Base-by-base conservation (phyloP, 148 eudicot genomes). In the Beta vulgaris region DNA sequence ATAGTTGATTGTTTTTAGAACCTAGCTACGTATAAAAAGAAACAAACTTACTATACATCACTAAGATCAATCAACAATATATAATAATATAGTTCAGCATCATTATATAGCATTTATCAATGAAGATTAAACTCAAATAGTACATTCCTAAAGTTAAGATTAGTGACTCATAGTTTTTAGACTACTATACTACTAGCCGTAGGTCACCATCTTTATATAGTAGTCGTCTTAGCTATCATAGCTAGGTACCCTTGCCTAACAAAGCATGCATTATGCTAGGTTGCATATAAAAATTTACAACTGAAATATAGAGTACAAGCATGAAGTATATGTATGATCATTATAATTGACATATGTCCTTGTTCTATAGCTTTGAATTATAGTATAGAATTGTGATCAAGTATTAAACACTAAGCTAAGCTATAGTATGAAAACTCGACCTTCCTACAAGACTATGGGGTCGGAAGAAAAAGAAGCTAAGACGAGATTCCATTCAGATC, bases 401-500 rank as follows among this genome's bases (percentile, higher is more conserved):
- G n/a, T n/a, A n/a, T n/a, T n/a, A n/a, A n/a, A n/a, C n/a, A n/a
- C n/a, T n/a, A n/a, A n/a, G n/a, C n/a, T n/a, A n/a, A n/a, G n/a
- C n/a, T n/a, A n/a, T n/a, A n/a, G n/a, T n/a, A n/a, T n/a, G n/a
- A n/a, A n/a, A n/a, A n/a, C n/a, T n/a, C n/a, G n/a, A n/a, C n/a
- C n/a, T n/a, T n/a, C n/a, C n/a, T n/a, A n/a, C n/a, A n/a, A n/a
- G n/a, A n/a, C n/a, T n/a, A n/a, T n/a, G n/a, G n/a, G n/a, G n/a
- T n/a, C n/a, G n/a, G n/a, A n/a, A n/a, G n/a, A n/a, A n/a, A n/a
- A n/a, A n/a, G n/a, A n/a, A n/a, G n/a, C 36, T 72, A 70, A 29
- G 73, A 57, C 57, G 62, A 63, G 61, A 81, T 76, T 80, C 83
- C 76, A 76, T 71, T 80, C 57, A 43, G 42, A 71, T 76, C 75